Conservation (phyloP, 257 asterid species). For the Echium plantagineum region DNA sequence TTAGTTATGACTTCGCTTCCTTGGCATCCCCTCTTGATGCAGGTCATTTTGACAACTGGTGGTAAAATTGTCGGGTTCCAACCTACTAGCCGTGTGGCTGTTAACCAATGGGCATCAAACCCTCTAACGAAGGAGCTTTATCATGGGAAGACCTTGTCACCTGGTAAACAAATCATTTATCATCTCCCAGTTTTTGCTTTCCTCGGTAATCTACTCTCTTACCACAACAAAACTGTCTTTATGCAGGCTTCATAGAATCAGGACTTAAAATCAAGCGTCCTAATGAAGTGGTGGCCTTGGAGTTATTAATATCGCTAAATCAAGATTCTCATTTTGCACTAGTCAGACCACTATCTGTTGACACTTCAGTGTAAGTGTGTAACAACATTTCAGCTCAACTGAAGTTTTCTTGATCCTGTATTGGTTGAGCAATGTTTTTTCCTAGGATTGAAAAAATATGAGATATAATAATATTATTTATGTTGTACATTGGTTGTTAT, state of each 20-base stretch:
- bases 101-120: slow-evolving; percentile 75
- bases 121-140: slow-evolving; percentile 70
- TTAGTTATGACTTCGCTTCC: background rate
- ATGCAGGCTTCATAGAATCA: slow-evolving; percentile 65
- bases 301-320: slow-evolving; percentile 56
- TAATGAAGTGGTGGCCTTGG: slow-evolving; percentile 36
- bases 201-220: background rate
- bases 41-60: slow-evolving; percentile 55
- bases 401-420: background rate
- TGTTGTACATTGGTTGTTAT: too few species aligned
- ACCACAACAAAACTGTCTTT: slow-evolving; percentile 2
- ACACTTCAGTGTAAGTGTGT: too few species aligned
- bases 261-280: slow-evolving; percentile 46
- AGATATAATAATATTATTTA: too few species aligned
- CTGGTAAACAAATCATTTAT: slow-evolving; percentile 37
- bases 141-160: slow-evolving; percentile 51
- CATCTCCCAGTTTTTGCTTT: background rate
- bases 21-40: slow-evolving; percentile 6
- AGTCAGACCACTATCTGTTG: slow-evolving; percentile 36
- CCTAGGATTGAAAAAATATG: too few species aligned
- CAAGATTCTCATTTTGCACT: slow-evolving; percentile 49
- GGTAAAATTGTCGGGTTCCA: slow-evolving; percentile 59
- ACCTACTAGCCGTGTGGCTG: slow-evolving; percentile 74
- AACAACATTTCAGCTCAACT: background rate
- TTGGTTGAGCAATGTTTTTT: background rate